Evolutionary conservation across 1,284 basidiomycete species (phyloP), one percentile per base, ranked within the genome.

Genomic region (Retiboletus fuscus): DNA sequence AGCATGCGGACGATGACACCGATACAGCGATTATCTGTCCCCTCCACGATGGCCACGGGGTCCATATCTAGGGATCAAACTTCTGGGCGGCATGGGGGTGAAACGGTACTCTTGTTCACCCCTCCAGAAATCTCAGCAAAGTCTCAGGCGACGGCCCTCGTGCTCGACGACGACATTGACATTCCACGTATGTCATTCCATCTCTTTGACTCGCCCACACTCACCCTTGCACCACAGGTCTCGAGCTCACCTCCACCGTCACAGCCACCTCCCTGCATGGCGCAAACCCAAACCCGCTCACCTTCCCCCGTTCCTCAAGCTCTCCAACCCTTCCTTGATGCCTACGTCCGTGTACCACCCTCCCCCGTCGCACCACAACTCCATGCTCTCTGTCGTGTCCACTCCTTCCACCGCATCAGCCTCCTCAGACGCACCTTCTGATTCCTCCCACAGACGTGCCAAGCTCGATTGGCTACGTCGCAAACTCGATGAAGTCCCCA

Each of bases 401-500:
- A 80, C 73, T 1, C 78, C 79, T 28, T 80, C 78, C 10, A 65
- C 68, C 18, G 69, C 65, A 26, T 75, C 71, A 5, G 73, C 8
- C 34, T 5, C 34, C 34, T 39, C 34, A 1, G 34, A 74, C 13
- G 51, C n/a, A 4, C 61, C 61, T 2, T 61, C 69, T 13, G 78
- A 79, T 5, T 70, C 81, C 12, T 81, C 82, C 28, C 71, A 85
- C 26, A 85, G 88, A 22, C 85, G 87, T 65, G 82, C 84, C 74
- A 92, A 91, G 80, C 88, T 92, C 84, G 89, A 89, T 58, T 82
- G 87, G 47, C 80, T 92, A 65, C 84, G 87, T 57, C 87, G 85
- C 74, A 89, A 83, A 75, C 85, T 92, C 3, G 91, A 90, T n/a
- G 87, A 87, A 30, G 87, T 92, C 20, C 91, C 91, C 8, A 73